Evolutionary conservation across 345 rosid species (phyloP).

Genomic region (Linum usitatissimum): DNA sequence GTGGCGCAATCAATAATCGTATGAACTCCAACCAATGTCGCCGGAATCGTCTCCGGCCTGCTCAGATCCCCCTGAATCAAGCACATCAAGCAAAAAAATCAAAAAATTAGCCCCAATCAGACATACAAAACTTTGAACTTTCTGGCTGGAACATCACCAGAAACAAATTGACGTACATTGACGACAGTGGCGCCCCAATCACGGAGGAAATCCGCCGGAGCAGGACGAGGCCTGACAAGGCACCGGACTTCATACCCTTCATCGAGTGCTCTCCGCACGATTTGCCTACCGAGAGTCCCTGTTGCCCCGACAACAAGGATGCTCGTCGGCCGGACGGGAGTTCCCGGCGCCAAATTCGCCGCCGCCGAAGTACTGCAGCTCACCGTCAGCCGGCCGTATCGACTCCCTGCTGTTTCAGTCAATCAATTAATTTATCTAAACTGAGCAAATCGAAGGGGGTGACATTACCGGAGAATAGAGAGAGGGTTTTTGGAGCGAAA

Average conservation of each 20-base stretch:
- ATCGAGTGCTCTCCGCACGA: slow-evolving; percentile 81
- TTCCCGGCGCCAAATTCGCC: slow-evolving; percentile 67
- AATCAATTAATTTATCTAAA: not conserved
- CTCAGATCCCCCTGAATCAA: slow-evolving; percentile 78
- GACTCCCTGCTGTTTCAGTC: slow-evolving; percentile 15
- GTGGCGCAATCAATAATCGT: slow-evolving; percentile 92
- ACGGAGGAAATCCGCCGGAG: slow-evolving; percentile 88
- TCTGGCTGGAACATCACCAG: not conserved
- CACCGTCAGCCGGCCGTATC: slow-evolving; percentile 16
- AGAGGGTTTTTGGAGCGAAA: slow-evolving; percentile 25
- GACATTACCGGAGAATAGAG: slow-evolving; percentile 16
- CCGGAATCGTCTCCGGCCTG: slow-evolving; percentile 87
- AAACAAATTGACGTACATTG: slow-evolving; percentile 36
- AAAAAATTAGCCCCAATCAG: not conserved
- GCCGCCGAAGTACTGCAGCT: slow-evolving; percentile 26
- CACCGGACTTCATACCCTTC: slow-evolving; percentile 91
- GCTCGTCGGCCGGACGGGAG: slow-evolving; percentile 67
- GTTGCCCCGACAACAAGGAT: slow-evolving; percentile 84
- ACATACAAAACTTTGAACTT: not conserved
- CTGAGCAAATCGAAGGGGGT: slow-evolving; percentile 9
- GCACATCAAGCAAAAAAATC: not conserved
- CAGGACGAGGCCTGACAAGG: slow-evolving; percentile 84
- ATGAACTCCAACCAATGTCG: slow-evolving; percentile 87
- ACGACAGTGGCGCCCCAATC: slow-evolving; percentile 98
- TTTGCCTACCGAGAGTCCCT: slow-evolving; percentile 83